Base-by-base conservation (phyloP, 225 moss, liverwort and hornwort genomes). In the Bryum argenteum region DNA sequence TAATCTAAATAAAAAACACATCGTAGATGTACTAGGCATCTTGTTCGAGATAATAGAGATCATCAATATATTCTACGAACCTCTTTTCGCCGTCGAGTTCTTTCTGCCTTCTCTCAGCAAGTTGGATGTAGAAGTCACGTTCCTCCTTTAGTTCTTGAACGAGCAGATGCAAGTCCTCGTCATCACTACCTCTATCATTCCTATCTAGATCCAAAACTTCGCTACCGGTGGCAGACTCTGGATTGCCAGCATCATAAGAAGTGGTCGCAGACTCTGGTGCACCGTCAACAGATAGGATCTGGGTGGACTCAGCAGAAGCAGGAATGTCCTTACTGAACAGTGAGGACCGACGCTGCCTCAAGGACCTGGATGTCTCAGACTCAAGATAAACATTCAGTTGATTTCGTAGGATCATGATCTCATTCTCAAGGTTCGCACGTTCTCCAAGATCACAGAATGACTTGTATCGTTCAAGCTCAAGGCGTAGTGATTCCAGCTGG, bases 71-170 rank as follows among this genome's bases (percentile, higher is more conserved):
- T 11, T 22, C 5, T 13, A 4, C 19, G 14, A 57, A 77, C 85
- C 95, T 87, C 75, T 86, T 95, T 41, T 95, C 95, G 21, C 87
- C 86, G 19, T 95, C 95, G 9, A 90, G 75, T 57, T 95, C 92
- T 37, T 89, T 87, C 43, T 79, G 86, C 51, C 88, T 81, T 79
- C 63, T 90, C 33, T 91, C 90, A 16, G 86, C 85, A 58, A 84
- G 68, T 24, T 79, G 79, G 80, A 78, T 82, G 67, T 88, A 72
- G 17, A 84, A 81, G 52, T 90, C 87, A 21, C 79, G 78, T 63
- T 95, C 90, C 55, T 89, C 88, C 53, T 81, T 77, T 54, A 90
- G 67, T 62, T 88, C 88, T 63, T 89, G 85, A 41, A 92, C 78
- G 0, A 84, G 80, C 6, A 79, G 51, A 70, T 80, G 84, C 70